phyloP scores from a whole-genome alignment of 495 filamentous ascomycete genomes.

The Haplographium delicatum region DNA sequence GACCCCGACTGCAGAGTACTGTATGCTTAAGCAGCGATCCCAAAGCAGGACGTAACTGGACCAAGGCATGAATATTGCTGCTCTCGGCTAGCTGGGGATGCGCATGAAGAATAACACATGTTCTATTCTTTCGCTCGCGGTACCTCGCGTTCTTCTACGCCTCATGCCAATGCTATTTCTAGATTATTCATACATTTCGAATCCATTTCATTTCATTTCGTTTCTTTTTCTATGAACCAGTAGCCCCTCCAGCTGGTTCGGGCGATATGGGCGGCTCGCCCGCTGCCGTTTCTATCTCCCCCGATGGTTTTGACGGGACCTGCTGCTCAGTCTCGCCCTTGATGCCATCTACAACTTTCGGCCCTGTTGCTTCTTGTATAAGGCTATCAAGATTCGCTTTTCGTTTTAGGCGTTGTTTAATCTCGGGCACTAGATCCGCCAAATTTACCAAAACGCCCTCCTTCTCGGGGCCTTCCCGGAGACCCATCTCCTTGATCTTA shows the following conservation, averaged over 20 bases:
- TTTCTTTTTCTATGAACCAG: slow-evolving; percentile 7
- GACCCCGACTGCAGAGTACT: too few relatives aligned
- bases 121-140: too few relatives aligned
- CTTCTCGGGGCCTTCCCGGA: slow-evolving; percentile 75
- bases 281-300: background rate
- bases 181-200: slow-evolving; percentile 8
- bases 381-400: slow-evolving; percentile 36
- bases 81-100: too few relatives aligned
- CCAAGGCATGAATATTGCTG: too few relatives aligned
- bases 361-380: slow-evolving; percentile 31
- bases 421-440: slow-evolving; percentile 55
- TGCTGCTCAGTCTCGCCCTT: slow-evolving; percentile 18
- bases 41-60: too few relatives aligned
- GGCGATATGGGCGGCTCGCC: slow-evolving; percentile 3
- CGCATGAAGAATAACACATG: too few relatives aligned
- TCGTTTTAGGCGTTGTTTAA: slow-evolving; percentile 36
- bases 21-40: too few relatives aligned
- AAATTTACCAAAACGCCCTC: slow-evolving; percentile 69
- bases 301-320: too few relatives aligned
- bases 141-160: background rate
- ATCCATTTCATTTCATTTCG: slow-evolving; percentile 9
- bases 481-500: slow-evolving; percentile 80
- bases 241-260: slow-evolving; percentile 11
- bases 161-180: background rate
- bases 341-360: slow-evolving; percentile 25